Evolutionary conservation across 129 eudicot genomes (phyloP), one percentile per base, ranked within the genome.

Genomic region (Sambucus nigra): DNA sequence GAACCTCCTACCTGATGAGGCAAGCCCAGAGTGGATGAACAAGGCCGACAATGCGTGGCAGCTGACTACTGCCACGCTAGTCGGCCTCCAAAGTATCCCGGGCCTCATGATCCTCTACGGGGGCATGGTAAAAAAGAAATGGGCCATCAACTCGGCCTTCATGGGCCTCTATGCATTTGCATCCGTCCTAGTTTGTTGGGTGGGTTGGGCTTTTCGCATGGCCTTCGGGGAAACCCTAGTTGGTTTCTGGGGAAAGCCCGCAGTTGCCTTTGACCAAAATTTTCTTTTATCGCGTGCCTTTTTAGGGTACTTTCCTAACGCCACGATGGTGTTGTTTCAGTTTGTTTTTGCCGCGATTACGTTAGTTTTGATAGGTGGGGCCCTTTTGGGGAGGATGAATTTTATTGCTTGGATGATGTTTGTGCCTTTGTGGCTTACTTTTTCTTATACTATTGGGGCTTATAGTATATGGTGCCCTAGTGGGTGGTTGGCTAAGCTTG

Each of bases 31-130:
- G 15, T 81, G 89, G 89, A 70, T 77, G 91, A 81, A 81, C 81
- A 81, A 77, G 32, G 92, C 74, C 33, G 86, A 82, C 77, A 78
- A 82, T 25, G 72, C 82, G 14, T 82, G 92, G 86, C 92, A 78
- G 61, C 79, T 82, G 10, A 66, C 74, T 20, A 82, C 85, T 1
- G 92, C 92, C 17, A 82, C 86, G 17, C 61, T 77, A 4, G 86
- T 82, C 47, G 85, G 79, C 45, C 70, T 82, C 9, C 92, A 82
- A 15, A 63, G 79, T 10, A 46, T 82, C 66, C 85, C 92, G 0
- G 82, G 92, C 15, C 67, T 81, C 3, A 80, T 77, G 57, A 64
- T 81, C 28, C 65, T 81, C 51, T 77, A 81, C 3, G 82, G 86
- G 14, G 85, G 80, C 26, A 77, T 72, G 21, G 85, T 65, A 12